Evolutionary conservation across 1,139 yeast species (phyloP).

Genomic region (Yamadazyma kanchanaburiensis): DNA sequence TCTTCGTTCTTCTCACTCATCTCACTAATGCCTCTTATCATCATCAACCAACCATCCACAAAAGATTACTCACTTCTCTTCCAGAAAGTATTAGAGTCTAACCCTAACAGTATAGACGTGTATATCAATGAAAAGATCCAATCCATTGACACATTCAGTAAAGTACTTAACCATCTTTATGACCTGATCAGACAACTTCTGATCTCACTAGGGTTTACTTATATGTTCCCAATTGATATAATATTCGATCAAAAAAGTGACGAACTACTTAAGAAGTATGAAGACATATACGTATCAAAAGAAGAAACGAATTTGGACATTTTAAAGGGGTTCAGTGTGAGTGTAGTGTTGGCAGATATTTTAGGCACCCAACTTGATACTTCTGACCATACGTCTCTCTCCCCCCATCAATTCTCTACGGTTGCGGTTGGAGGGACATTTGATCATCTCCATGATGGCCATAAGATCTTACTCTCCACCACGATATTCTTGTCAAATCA

Average conservation of each 20-base stretch:
- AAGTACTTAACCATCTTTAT: constrained; percentile 25
- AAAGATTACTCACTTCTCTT: constrained; percentile 23
- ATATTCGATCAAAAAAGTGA: constrained; percentile 20
- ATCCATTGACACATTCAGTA: constrained; percentile 21
- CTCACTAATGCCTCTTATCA: constrained; percentile 7
- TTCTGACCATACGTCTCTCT: too few relatives aligned
- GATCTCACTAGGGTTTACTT: constrained; percentile 18
- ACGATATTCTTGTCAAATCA: constrained; percentile 59
- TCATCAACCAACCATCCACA: constrained; percentile 22
- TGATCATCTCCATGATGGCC: constrained; percentile 96
- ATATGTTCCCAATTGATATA: constrained; percentile 30
- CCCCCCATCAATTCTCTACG: too few relatives aligned
- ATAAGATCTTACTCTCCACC: constrained; percentile 75
- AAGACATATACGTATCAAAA: constrained; percentile 1
- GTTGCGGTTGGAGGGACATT: constrained; percentile 92
- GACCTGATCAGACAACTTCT: constrained; percentile 20
- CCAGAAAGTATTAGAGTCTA: constrained; percentile 11
- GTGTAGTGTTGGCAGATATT: constrained; percentile 1
- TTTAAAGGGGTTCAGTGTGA: too few relatives aligned
- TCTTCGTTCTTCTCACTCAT: not conserved
- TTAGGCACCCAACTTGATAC: too few relatives aligned
- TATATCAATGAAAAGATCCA: constrained; percentile 17
- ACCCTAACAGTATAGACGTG: constrained; percentile 20
- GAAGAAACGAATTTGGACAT: constrained; percentile 2
- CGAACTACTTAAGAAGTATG: constrained; percentile 4